Evolutionary conservation across 345 rosid species (phyloP), one percentile per base, ranked within the genome.

Genomic region (Nephelium lappaceum): DNA sequence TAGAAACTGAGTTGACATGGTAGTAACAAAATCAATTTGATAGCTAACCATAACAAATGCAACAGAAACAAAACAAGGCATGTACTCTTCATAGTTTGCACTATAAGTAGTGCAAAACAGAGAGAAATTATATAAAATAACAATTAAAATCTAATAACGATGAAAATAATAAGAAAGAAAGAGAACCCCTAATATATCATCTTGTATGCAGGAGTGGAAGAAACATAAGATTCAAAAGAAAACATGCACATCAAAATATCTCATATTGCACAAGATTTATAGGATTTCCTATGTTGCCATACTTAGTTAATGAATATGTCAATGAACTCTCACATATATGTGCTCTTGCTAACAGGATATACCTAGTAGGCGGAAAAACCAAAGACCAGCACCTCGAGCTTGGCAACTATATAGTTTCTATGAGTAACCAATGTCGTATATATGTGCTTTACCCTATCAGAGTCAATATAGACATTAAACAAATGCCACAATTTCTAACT

Each of bases 321-420:
- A 24, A 23, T 10, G 2, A 69, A 69, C 36, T 21, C 16, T 0
- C 36, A 23, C 72, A 43, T 11, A 21, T 39, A 42, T 21, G 38
- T 43, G 67, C 51, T 23, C 38, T 69, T 43, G 72, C 38, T 45
- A 36, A 45, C 58, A 21, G 58, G 38, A 42, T 11, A 9, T 5
- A 23, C 16, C 57, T 12, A 36, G 55, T 0, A 69, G 25, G 57
- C 25, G 57, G 36, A 12, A 11, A 4, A 45, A 69, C 27, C 72
- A 69, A 69, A 69, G 36, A 45, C 8, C 55, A 69, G 53, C 7
- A 24, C 31, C 57, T 69, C 31, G 43, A 69, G 57, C 55, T 69
- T 43, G 57, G 31, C 27, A 14, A 21, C 73, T 21, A 23, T 21
- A 39, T 47, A 51, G 31, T 8, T 69, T 10, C 14, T 23, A 24